A percentile compares a stretch with the other conserved stretches of the same genome.
These are phyloP conservation scores for Solanum paucissectum DNA, from an alignment of 257 asterid species.

Conservation along the genomic window DNA sequence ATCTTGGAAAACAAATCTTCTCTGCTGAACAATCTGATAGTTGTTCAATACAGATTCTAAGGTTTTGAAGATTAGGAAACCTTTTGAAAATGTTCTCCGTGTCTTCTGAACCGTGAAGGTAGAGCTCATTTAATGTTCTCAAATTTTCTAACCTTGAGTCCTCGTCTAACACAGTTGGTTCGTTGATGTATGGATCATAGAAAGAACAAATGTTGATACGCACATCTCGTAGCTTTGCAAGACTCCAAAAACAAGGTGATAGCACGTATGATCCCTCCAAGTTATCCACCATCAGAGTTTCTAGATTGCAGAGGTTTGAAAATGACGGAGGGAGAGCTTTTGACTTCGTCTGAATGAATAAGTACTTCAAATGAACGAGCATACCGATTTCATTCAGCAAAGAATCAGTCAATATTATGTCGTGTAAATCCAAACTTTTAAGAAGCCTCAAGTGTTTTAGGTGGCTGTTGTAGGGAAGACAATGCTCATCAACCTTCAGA, in stretches of 20 bases:
- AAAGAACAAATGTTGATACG: background rate
- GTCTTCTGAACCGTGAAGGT: background rate
- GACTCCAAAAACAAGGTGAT: background rate
- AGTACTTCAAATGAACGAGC: background rate
- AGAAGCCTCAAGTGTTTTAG: conserved; percentile 4
- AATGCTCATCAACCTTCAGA: background rate
- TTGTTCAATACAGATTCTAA: background rate
- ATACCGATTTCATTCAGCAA: background rate
- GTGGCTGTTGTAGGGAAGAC: background rate
- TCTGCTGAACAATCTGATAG: background rate
- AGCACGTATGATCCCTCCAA: background rate
- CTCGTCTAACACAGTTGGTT: background rate
- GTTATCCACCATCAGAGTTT: background rate
- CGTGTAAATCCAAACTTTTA: background rate
- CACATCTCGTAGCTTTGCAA: background rate
- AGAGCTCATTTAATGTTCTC: background rate
- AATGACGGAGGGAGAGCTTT: background rate
- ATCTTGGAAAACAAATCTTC: background rate
- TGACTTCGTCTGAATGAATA: background rate
- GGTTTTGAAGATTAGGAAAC: background rate
- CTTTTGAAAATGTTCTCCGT: background rate
- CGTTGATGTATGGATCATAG: background rate
- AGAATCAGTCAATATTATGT: background rate
- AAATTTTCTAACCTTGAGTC: background rate
- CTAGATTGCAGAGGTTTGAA: background rate